Evolutionary conservation across 495 filamentous ascomycete genomes (phyloP), one percentile per base, ranked within the genome.

Genomic region (Hypoxylon cercidicola): DNA sequence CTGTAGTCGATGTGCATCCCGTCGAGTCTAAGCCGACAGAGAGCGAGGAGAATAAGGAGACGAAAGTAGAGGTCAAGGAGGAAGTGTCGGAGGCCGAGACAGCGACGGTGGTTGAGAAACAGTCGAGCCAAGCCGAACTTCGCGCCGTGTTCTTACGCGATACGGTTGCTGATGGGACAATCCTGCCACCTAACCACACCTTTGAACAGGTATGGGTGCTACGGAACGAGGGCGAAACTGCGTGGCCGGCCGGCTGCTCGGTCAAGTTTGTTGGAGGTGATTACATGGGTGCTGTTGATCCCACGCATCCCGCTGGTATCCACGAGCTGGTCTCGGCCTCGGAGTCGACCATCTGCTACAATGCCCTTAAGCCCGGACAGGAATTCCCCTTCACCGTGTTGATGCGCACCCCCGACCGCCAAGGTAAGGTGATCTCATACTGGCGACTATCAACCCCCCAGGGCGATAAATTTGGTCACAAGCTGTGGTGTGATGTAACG

Each of bases 131-230:
- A 58, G 70, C 72, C 12, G 73, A 83, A 9, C 85, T 92, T 34
- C 80, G 88, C 61, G 93, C 94, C 46, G 81, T 88, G 66, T 99
- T 91, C 72, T 77, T 94, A 53, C 82, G 85, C 54, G 96, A 99
- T 68, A 85, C 84, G 4, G 79, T 97, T 57, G 64, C 82, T 2
- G 95, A 99, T 74, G 92, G 92, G 41, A 87, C 91, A n/a, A 69
- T 83, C 48, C 69, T 95, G 40, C 72, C 81, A 32, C 86, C 90
- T 2, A 86, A 88, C 69, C 77, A 85, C 23, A 82, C 87, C 35
- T 97, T 99, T 75, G 83, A 89, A 51, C 94, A 99, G 73, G 91
- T 90, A 3, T 99, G 96, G 96, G 89, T 91, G 39, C 83, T 99
- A 32, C 87, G 87, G 73, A 98, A 98, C 72, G 89, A 87, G 10